A percentile compares a stretch with the other conserved stretches of the same genome.
Conservation (phyloP, 805 yeast species). For the Trichomonascus vanleenenianus region DNA sequence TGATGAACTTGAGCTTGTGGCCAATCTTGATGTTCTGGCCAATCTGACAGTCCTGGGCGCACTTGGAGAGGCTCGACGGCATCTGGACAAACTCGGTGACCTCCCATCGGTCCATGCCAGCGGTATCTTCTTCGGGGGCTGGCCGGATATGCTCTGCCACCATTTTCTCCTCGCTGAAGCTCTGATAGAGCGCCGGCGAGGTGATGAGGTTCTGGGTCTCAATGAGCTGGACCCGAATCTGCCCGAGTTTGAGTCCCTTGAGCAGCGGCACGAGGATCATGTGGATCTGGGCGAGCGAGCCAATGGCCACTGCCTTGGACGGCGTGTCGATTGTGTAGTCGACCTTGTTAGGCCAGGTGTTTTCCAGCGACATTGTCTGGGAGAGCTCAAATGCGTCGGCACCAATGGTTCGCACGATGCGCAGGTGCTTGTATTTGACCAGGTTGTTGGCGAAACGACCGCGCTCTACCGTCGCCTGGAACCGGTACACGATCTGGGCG, state of each 20-base stretch:
- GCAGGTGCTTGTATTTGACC: conserved; percentile 58
- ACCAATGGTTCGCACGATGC: conserved; percentile 79
- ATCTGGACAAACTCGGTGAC: conserved; percentile 49
- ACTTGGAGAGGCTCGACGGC: conserved; percentile 65
- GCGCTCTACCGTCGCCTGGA: conserved; percentile 76
- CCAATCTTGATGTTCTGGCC: conserved; percentile 66
- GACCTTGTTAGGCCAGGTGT: conserved; percentile 91
- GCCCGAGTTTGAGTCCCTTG: conserved; percentile 74
- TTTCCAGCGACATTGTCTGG: conserved; percentile 89
- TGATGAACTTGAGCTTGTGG: conserved; percentile 77
- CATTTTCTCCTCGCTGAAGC: conserved; percentile 54
- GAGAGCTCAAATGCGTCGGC: conserved; percentile 81
- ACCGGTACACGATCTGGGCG: conserved; percentile 46
- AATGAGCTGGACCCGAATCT: conserved; percentile 56
- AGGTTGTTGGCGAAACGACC: conserved; percentile 67
- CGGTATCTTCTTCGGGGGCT: conserved; percentile 34
- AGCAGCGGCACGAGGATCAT: conserved; percentile 68
- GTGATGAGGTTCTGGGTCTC: conserved; percentile 51
- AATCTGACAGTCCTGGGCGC: conserved; percentile 84
- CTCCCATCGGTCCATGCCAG: conserved; percentile 63
- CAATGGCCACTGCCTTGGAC: conserved; percentile 82
- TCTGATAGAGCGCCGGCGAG: conserved; percentile 49
- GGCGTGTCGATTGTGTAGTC: conserved; percentile 87
- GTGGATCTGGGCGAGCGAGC: conserved; percentile 64
- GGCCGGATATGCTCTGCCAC: conserved; percentile 45